These are phyloP conservation scores for Fistulifera pelliculosa DNA, from an alignment of 108 stramenopile genomes.

Conservation along the genomic window DNA sequence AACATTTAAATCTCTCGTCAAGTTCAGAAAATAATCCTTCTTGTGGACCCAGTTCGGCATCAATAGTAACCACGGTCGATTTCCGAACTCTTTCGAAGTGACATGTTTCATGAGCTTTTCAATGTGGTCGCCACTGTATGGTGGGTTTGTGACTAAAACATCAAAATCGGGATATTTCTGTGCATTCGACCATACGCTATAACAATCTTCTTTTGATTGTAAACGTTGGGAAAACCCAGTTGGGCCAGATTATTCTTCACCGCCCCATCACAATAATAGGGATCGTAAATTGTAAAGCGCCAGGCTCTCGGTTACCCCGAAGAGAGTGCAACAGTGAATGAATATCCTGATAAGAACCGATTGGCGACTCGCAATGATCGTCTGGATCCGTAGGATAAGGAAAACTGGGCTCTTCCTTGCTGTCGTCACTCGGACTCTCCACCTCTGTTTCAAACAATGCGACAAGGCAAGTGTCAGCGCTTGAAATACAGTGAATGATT, in stretches of 20 bases:
- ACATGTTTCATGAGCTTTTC: slow-evolving; percentile 69
- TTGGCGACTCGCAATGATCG: slow-evolving; percentile 95
- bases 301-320: slow-evolving; percentile 2
- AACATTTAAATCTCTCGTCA: slow-evolving; percentile 10
- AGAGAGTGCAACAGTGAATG: slow-evolving; percentile 54
- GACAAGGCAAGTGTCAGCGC: not conserved
- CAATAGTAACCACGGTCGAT: slow-evolving; percentile 57
- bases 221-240: slow-evolving; percentile 84
- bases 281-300: slow-evolving; percentile 83
- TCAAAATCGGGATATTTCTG: slow-evolving; percentile 52
- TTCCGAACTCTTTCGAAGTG: slow-evolving; percentile 27
- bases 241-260: slow-evolving; percentile 57
- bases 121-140: slow-evolving; percentile 91
- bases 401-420: slow-evolving; percentile 23
- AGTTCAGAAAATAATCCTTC: slow-evolving; percentile 59
- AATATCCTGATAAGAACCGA: slow-evolving; percentile 85
- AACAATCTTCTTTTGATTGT: slow-evolving; percentile 83
- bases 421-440: no score
- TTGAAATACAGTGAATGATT: not conserved
- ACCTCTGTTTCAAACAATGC: not conserved
- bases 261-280: slow-evolving; percentile 94
- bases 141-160: slow-evolving; percentile 93
- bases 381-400: slow-evolving; percentile 72
- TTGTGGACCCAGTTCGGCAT: slow-evolving; percentile 82
- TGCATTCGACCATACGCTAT: slow-evolving; percentile 42